phyloP scores from a whole-genome alignment of 768 basidiomycete genomes.

The Pisolithus orientalis region DNA sequence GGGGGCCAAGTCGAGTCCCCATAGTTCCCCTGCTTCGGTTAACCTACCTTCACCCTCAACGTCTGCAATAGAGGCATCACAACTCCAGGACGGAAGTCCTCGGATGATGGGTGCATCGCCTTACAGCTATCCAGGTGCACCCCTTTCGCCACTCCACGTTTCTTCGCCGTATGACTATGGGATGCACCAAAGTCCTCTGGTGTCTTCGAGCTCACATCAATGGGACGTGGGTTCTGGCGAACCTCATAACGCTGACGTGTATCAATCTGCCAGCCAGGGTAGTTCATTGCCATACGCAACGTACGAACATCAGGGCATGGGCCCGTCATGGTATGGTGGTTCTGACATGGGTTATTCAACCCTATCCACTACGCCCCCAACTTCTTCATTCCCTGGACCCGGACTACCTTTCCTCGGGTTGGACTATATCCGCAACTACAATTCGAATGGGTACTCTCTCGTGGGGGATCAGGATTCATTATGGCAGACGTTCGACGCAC shows the following conservation, averaged over 20 bases:
- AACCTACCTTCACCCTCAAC: constrained; percentile 68
- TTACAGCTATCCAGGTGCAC: constrained; percentile 37
- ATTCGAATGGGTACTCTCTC: constrained; percentile 36
- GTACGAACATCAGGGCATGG: constrained; percentile 37
- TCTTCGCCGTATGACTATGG: constrained; percentile 54
- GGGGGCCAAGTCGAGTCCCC: constrained; percentile 48
- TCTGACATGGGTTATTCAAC: constrained; percentile 35
- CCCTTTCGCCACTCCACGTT: constrained; percentile 47
- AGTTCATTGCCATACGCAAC: constrained; percentile 36
- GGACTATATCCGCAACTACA: constrained; percentile 78
- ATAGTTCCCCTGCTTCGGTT: constrained; percentile 70
- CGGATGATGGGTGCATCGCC: constrained; percentile 39
- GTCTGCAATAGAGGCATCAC: constrained; percentile 40
- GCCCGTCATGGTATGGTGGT: constrained; percentile 30
- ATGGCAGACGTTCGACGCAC: constrained; percentile 62
- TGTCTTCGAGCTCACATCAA: constrained; percentile 22
- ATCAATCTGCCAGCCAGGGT: constrained; percentile 32
- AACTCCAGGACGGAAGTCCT: constrained; percentile 50
- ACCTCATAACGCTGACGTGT: constrained; percentile 37
- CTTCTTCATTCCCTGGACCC: constrained; percentile 58
- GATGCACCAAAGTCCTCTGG: constrained; percentile 28
- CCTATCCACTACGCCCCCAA: constrained; percentile 53
- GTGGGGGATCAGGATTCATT: constrained; percentile 35
- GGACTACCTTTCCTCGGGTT: constrained; percentile 82
- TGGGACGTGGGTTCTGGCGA: constrained; percentile 43